phyloP scores from a whole-genome alignment of 2,329 filamentous ascomycete species.

The Exserohilum turcica region DNA sequence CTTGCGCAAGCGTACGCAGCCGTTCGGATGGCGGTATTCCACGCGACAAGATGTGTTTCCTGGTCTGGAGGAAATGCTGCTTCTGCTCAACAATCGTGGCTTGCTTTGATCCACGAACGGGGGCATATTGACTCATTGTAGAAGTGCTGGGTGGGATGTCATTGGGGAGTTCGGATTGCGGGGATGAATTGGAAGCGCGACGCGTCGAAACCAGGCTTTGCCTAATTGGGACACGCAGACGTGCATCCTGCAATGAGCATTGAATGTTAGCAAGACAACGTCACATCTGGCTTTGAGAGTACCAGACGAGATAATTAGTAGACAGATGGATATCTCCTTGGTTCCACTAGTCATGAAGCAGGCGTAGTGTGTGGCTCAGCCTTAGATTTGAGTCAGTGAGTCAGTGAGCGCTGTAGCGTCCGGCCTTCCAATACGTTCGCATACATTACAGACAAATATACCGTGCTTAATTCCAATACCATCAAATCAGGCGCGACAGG shows the following conservation, averaged over 20 bases:
- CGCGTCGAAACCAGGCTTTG: background rate
- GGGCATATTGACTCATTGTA: constrained; percentile 12
- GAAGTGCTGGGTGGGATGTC: background rate
- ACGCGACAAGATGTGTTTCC: constrained; percentile 67
- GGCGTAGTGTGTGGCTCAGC: no score
- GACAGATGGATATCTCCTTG: no score
- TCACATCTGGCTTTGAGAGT: background rate
- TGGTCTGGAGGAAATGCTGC: constrained; percentile 65
- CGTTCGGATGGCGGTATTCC: constrained; percentile 61
- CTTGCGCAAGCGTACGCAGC: constrained; percentile 58
- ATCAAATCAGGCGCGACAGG: no score
- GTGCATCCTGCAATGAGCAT: background rate
- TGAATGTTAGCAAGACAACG: background rate
- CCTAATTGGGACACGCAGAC: background rate
- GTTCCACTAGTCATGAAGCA: no score
- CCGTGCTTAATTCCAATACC: no score
- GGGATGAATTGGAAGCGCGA: constrained; percentile 8
- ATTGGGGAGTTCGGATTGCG: background rate
- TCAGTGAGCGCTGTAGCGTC: no score
- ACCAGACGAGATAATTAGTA: no score
- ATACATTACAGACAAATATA: no score
- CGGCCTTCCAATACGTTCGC: no score
- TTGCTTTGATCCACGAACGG: constrained; percentile 28
- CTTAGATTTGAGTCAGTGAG: no score
- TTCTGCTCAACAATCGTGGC: constrained; percentile 63